Base-by-base conservation (phyloP, 2,329 filamentous ascomycete species). In the Elsinoe arachidis region DNA sequence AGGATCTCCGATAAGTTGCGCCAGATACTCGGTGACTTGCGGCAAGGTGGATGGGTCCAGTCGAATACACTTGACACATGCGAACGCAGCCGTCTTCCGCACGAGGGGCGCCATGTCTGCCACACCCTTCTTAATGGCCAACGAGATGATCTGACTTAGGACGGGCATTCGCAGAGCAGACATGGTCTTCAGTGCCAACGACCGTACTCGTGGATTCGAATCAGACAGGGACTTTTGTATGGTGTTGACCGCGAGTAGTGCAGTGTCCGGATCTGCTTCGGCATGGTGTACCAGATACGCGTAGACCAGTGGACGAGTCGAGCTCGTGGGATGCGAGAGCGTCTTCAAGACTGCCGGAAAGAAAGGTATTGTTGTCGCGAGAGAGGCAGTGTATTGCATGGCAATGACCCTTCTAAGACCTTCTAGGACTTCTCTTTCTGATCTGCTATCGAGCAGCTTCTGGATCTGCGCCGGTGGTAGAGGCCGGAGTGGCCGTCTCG, bases 271-370 rank as follows among this genome's bases (percentile, higher is more conserved):
- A 68, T 97, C 93, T 62, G 90, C 84, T 71, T 97, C 93, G 70
- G 93, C 93, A 79, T 99, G 91, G 70, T 95, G 89, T 60, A 97
- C 86, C 61, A 99, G 84, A 74, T 96, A 99, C 70, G 96, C 95
- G 77, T 99, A 99, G 61, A 99, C 93, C 57, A 99, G 84, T 73
- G 97, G 97, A 75, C 96, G 95, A 72, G 97, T 91, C 68, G 95
- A 90, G 66, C 96, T 80, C 66, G 90, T 96, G 12, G 91, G 87
- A 37, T 89, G 96, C 26, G 92, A 92, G 59, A 96, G 90, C 66
- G 97, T 99, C 76, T 99, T 99, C 71, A 99, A 90, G 57, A 99
- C 88, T 21, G 90, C 88, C n/a, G 92, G 95, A 78, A 99, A 99
- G 79, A 92, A 95, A 19, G 88, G 85, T 2, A 95, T 79, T 58